Evolutionary conservation across 1,284 basidiomycete species (phyloP), one percentile per base, ranked within the genome.

Genomic region (Rhodofomes roseus): DNA sequence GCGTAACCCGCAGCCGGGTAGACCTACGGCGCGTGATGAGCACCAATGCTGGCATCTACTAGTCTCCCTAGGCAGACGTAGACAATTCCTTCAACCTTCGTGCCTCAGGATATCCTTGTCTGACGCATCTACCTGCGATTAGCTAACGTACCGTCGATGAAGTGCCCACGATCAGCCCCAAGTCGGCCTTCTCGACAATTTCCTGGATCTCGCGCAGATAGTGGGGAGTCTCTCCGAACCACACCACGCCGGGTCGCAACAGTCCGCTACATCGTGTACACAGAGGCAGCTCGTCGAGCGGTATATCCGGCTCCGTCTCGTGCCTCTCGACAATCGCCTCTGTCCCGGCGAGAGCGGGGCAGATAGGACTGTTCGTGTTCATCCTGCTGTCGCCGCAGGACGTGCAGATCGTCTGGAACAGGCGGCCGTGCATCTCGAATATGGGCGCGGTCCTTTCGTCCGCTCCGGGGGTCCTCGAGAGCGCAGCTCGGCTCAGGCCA

Each of bases 351-450:
- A 89, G 73, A 1, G 77, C 79, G 4, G 77, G 70, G 58, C 80
- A 85, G 27, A 89, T 74, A 0, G 85, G 86, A 18, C 79, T 80
- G 31, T 66, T 63, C 18, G 67, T 68, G 63, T 83, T 77, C 56
- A 71, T 71, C 55, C 78, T 76, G 12, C 70, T 59, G 60, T 84
- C 74, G 1, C 68, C 62, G 65, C 84, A 87, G 18, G 72, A 66
- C 0, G 80, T 82, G 73, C 86, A 89, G 23, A 74, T 63, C 8
- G 84, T 77, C 64, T 85, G 82, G 69, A 85, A 81, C 2, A 88
- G 72, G 39, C 80, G 72, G 2, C 85, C 86, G 65, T 89, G 87
- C 85, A 88, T 89, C 69, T 89, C 85, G 18, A 86, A 67, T n/a
- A 84, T 65, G 16, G 58, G 62, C 37, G 67, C 66, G 57, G 58